Conservation (phyloP, 441 rosid species). For the Brassica hybrid region DNA sequence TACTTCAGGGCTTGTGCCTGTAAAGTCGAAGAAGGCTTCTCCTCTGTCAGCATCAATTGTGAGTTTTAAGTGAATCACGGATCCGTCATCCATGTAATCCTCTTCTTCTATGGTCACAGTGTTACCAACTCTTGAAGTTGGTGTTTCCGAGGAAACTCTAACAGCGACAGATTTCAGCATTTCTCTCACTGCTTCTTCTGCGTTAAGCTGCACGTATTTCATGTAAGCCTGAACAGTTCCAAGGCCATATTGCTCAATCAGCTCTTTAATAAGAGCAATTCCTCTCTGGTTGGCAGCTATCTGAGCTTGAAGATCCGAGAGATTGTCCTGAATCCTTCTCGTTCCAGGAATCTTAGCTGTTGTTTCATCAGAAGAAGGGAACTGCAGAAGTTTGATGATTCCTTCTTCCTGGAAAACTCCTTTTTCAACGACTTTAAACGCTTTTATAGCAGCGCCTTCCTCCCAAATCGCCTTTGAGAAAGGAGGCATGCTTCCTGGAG, state of each 20-base stretch:
- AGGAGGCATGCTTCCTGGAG: slow-evolving; percentile 99
- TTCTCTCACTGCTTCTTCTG: slow-evolving; percentile 92
- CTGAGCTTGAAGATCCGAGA: slow-evolving; percentile 92
- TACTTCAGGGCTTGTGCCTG: slow-evolving; percentile 91
- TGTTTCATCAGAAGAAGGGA: slow-evolving; percentile 60
- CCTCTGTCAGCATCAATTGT: slow-evolving; percentile 72
- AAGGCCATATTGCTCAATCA: slow-evolving; percentile 84
- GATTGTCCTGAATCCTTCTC: slow-evolving; percentile 83
- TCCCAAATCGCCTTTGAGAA: slow-evolving; percentile 95
- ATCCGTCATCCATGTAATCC: slow-evolving; percentile 96
- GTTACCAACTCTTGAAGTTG: slow-evolving; percentile 35
- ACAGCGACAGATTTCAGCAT: slow-evolving; percentile 89
- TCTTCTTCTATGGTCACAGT: slow-evolving; percentile 72
- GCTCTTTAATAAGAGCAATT: slow-evolving; percentile 83
- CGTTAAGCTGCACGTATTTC: slow-evolving; percentile 84
- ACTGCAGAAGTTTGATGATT: slow-evolving; percentile 68
- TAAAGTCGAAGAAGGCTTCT: slow-evolving; percentile 89
- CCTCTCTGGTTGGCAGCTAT: slow-evolving; percentile 98
- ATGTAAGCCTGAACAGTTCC: slow-evolving; percentile 91
- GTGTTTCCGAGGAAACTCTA: slow-evolving; percentile 51
- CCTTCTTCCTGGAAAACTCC: slow-evolving; percentile 93
- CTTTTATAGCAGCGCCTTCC: slow-evolving; percentile 95
- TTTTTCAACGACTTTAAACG: slow-evolving; percentile 87
- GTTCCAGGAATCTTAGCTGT: slow-evolving; percentile 74
- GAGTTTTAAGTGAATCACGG: slow-evolving; percentile 73